A percentile compares a stretch with the other conserved stretches of the same genome.
Evolutionary conservation across 768 basidiomycete species (phyloP).

Genomic region (Serendipita vermifera): DNA sequence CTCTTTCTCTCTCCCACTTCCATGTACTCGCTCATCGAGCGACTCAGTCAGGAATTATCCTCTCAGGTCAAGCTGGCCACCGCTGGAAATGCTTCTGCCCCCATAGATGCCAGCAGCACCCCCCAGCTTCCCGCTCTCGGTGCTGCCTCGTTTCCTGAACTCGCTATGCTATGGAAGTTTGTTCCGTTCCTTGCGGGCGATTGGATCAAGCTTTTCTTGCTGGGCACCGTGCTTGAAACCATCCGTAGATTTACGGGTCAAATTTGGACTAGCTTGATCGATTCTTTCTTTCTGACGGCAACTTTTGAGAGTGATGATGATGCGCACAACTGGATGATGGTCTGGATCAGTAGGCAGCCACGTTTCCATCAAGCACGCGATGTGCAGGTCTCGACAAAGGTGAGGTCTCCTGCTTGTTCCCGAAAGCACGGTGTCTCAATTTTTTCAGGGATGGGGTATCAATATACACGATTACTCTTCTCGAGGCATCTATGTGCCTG

Average conservation of each 20-base stretch:
- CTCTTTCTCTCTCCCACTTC: background rate
- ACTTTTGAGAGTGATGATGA: conserved; percentile 44
- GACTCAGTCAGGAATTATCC: too few relatives aligned
- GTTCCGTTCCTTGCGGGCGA: conserved; percentile 24
- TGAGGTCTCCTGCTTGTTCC: background rate
- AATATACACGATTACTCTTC: background rate
- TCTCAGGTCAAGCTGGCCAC: background rate
- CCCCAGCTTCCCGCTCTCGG: too few relatives aligned
- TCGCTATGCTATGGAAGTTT: conserved; percentile 6
- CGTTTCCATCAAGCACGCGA: conserved; percentile 46
- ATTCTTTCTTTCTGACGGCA: conserved; percentile 50
- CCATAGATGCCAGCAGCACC: too few relatives aligned
- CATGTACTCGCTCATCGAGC: conserved; percentile 8
- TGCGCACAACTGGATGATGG: conserved; percentile 55
- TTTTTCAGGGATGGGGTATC: background rate
- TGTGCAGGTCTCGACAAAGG: conserved; percentile 36
- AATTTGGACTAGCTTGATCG: conserved; percentile 32
- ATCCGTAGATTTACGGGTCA: conserved; percentile 35
- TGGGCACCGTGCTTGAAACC: conserved; percentile 51
- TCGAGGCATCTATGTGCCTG: background rate
- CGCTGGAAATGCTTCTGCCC: background rate
- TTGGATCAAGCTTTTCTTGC: conserved; percentile 48
- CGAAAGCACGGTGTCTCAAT: background rate
- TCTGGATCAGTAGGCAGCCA: conserved; percentile 51
- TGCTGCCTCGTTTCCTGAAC: too few relatives aligned